A percentile compares a stretch with the other conserved stretches of the same genome.
These are phyloP conservation scores for Corymbia maculata DNA, from an alignment of 345 rosid species.

Conservation along the genomic window DNA sequence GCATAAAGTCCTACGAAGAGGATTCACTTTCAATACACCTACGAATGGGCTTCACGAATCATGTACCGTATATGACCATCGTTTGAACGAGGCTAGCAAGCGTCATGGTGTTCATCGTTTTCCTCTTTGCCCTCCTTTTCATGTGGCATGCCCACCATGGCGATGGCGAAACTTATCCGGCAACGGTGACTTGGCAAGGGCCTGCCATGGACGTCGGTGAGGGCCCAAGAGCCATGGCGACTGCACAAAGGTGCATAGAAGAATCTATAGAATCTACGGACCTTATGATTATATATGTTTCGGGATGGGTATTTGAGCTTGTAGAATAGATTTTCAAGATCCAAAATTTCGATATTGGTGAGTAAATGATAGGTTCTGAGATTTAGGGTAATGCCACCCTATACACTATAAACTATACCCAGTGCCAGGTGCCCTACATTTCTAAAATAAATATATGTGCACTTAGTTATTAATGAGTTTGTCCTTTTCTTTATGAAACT, in stretches of 20 bases:
- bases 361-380: background rate
- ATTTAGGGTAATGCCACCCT: fast-evolving
- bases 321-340: background rate
- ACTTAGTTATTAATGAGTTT: background rate
- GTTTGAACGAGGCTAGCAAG: background rate
- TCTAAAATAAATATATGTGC: background rate
- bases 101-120: background rate
- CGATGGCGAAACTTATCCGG: background rate
- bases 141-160: background rate
- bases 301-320: background rate
- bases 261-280: background rate
- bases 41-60: background rate
- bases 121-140: background rate
- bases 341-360: background rate
- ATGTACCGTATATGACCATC: background rate
- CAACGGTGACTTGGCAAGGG: background rate
- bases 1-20: background rate
- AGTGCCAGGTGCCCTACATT: background rate
- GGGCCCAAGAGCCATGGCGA: background rate
- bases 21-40: background rate
- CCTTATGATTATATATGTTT: background rate
- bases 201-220: background rate
- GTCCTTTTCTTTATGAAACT: background rate
- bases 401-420: background rate
- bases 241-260: fast-evolving